Conservation (phyloP, 1,284 basidiomycete species). For the Xanthoconium separans region DNA sequence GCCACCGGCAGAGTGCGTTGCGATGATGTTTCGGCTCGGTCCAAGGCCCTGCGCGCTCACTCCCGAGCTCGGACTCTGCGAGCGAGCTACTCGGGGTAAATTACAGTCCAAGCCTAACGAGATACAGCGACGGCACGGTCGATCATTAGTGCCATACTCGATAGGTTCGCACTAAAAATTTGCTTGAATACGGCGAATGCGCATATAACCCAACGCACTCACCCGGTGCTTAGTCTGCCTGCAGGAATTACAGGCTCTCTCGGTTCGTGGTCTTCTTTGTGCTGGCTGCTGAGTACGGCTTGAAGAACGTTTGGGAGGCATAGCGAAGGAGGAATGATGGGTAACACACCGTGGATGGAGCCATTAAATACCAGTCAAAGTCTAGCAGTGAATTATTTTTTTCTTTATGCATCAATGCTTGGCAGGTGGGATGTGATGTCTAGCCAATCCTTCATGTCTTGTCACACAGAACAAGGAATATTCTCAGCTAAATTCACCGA, state of each 20-base stretch:
- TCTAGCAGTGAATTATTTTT: slow-evolving; percentile 6
- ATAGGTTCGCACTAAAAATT: slow-evolving; percentile 17
- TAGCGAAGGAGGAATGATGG: slow-evolving; percentile 14
- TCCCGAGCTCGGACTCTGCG: slow-evolving; percentile 23
- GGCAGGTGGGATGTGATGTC: slow-evolving; percentile 10
- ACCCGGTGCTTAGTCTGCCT: slow-evolving; percentile 22
- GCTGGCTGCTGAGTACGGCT: slow-evolving; percentile 6
- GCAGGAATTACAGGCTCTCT: slow-evolving; percentile 20
- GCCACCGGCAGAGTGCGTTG: slow-evolving; percentile 6
- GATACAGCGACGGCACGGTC: slow-evolving; percentile 25
- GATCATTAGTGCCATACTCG: slow-evolving; percentile 18
- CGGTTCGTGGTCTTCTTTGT: slow-evolving; percentile 17
- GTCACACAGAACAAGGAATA: slow-evolving; percentile 10
- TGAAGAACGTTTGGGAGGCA: slow-evolving; percentile 14
- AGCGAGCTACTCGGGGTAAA: slow-evolving; percentile 14
- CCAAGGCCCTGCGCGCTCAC: slow-evolving; percentile 13
- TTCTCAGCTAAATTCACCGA: slow-evolving; percentile 11
- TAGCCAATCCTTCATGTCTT: slow-evolving; percentile 3
- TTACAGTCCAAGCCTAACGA: slow-evolving; percentile 8
- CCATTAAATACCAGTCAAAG: slow-evolving; percentile 23
- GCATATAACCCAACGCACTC: slow-evolving; percentile 2
- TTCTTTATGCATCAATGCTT: slow-evolving; percentile 10
- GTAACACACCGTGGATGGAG: background rate
- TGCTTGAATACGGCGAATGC: slow-evolving; percentile 5
- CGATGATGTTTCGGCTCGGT: slow-evolving; percentile 1